Base-by-base conservation (phyloP, 2,329 filamentous ascomycete species). In the Teratosphaeria pseudoeucalypti region DNA sequence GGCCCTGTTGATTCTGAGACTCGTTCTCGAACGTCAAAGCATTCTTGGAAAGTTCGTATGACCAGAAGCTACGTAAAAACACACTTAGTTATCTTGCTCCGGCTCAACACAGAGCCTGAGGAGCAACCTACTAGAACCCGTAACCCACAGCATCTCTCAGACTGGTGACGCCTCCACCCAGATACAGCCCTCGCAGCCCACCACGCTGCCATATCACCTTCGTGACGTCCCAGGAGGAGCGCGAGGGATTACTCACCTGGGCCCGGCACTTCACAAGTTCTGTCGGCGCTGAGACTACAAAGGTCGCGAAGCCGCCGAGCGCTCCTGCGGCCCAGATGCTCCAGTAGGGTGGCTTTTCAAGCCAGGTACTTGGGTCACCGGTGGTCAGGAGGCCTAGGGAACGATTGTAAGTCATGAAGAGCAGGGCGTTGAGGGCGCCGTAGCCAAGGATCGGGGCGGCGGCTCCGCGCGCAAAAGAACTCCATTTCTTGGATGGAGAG, bases 351-450 rank as follows among this genome's bases (percentile, higher is more conserved):
- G 68, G 67, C 5, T 56, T 56, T 6, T 62, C 43, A 0, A 63
- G 59, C 61, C 43, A 56, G 3, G 61, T 57, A 19, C 56, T 55
- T 10, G 64, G 14, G 26, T 57, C 29, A 23, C 63, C 65, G 2
- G 67, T 65, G 66, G 79, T 78, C 29, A 96, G 76, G 16, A 84
- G 73, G 26, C 79, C 78, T 67, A 92, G 83, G n/a, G 86, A 86
- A 60, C 89, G 87, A 72, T 96, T 96, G 77, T 96, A 97, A 1
- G 88, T 86, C 66, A 92, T 84, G 75, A 96, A 96, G 23, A 96
- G 84, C 16, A 96, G 78, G 47, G 90, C 91, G 71, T 96, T 96
- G 62, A 97, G 82, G 23, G 89, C 90, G 63, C 92, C 92, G 74
- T 96, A 96, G 65, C 90, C 90, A 4, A 96, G 77, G 43, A 96